phyloP scores from a whole-genome alignment of 805 yeast genomes.

The Huiozyma naganishii region DNA sequence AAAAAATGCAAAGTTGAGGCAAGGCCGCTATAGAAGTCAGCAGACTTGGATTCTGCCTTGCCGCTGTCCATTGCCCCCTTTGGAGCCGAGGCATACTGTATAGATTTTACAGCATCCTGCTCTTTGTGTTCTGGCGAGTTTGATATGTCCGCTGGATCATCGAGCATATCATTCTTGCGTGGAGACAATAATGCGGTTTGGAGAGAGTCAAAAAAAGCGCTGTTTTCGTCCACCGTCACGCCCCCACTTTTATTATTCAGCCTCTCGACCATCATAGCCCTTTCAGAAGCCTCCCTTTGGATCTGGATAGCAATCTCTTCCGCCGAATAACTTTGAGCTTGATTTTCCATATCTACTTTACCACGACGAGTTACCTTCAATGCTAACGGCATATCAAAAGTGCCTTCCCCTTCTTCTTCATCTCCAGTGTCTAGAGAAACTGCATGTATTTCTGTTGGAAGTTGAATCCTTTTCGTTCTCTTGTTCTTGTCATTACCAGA shows the following conservation, averaged over 20 bases:
- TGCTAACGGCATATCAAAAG: background rate
- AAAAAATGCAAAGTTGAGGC: conserved; percentile 23
- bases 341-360: too few relatives aligned
- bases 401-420: conserved; percentile 2
- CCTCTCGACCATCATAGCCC: conserved; percentile 13
- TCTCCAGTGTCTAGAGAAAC: conserved; percentile 28
- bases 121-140: background rate
- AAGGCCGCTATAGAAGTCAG: conserved; percentile 19
- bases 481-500: conserved; percentile 13
- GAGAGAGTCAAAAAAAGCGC: conserved; percentile 18
- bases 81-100: too few relatives aligned
- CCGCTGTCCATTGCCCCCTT: too few relatives aligned
- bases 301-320: conserved; percentile 6
- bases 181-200: conserved; percentile 1
- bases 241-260: background rate
- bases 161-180: background rate
- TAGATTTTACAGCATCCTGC: background rate
- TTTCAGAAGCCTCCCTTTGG: conserved; percentile 26
- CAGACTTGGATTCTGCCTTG: background rate
- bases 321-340: background rate
- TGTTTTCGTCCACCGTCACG: conserved; percentile 31
- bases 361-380: background rate
- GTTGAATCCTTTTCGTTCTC: conserved; percentile 24
- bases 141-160: background rate
- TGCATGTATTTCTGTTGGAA: conserved; percentile 21